A percentile compares a stretch with the other conserved stretches of the same genome.
Conservation (phyloP, 2,329 filamentous ascomycete species). For the Diaporthe sp. region DNA sequence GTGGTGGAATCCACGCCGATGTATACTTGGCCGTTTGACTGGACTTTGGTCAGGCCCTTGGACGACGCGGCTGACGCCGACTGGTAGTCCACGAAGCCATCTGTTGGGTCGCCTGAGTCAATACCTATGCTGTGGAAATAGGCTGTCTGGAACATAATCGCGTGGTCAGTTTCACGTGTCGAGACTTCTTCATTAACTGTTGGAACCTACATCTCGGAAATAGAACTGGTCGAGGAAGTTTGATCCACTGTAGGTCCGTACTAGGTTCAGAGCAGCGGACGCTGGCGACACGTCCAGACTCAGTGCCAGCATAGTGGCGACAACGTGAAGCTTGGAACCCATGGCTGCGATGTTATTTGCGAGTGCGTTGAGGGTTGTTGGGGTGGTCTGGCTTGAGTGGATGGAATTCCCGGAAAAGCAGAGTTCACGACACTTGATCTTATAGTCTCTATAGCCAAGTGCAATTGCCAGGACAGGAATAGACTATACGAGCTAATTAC, state of each 20-base stretch:
- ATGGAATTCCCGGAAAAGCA: not conserved
- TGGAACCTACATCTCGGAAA: not conserved
- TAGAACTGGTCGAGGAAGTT: slow-evolving; percentile 21
- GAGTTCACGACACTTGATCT: slow-evolving; percentile 10
- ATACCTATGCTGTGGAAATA: slow-evolving; percentile 23
- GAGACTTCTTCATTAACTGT: too few species aligned
- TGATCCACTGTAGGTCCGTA: slow-evolving; percentile 22
- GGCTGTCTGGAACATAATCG: slow-evolving; percentile 10
- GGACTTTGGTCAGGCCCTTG: slow-evolving; percentile 56
- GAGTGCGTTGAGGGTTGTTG: not conserved
- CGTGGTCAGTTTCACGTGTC: not conserved
- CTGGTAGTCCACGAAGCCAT: slow-evolving; percentile 53
- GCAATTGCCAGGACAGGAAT: not conserved
- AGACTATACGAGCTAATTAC: not conserved
- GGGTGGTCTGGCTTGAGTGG: not conserved
- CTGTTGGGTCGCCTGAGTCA: slow-evolving; percentile 40
- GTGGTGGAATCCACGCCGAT: slow-evolving; percentile 60
- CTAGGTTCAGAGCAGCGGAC: slow-evolving; percentile 1
- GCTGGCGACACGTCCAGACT: not conserved
- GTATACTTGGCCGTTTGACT: slow-evolving; percentile 51
- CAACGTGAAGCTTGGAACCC: slow-evolving; percentile 21
- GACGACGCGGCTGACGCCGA: slow-evolving; percentile 53
- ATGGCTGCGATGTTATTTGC: not conserved
- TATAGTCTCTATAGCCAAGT: not conserved
- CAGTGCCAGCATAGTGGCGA: slow-evolving; percentile 4